Base-by-base conservation (phyloP, 345 rosid genomes). In the Ceriops decandra region DNA sequence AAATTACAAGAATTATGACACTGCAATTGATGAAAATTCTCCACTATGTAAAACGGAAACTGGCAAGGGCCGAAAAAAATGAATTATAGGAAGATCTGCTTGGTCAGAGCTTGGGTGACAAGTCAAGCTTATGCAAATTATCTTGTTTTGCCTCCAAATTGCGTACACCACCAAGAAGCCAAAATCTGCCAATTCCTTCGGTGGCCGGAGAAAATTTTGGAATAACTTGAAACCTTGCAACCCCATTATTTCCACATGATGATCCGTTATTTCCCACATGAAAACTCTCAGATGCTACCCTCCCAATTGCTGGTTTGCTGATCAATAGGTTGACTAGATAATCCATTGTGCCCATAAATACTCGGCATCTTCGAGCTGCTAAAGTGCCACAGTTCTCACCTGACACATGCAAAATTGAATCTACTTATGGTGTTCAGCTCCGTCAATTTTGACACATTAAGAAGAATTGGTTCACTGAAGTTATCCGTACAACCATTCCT, bases 381-480 rank as follows among this genome's bases (percentile, higher is more conserved):
- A 96, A 93, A 83, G 82, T 84, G 75, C 98, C 97, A 52, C 96
- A 93, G 47, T 93, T 93, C 82, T 87, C 98, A 67, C 98, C 97
- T 59, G 98, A 91, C 70, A 81, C 90, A 71, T 93, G 98, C 77
- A 85, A 89, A 73, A 91, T 93, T 46, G 98, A 91, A 79, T 91
- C 98, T 52, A 91, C 98, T 63, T 93, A 83, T 49, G 98, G 98
- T 74, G 97, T 93, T 60, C 97, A 91, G 80, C 95, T 90, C 66
- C 98, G 91, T 77, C 97, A 93, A 72, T 78, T 97, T n/a, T 88
- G 97, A 56, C 84, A 87, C 66, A 77, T 88, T 64, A 83, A 95
- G 26, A 96, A 93, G 85, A 93, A 93, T 82, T 92, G 96, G 28
- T 93, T 91, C 79, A 89, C 97, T 52, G 98, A 93, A 83, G 92